Conservation (phyloP, 1,139 yeast genomes). For the Hyphopichia fennica region DNA sequence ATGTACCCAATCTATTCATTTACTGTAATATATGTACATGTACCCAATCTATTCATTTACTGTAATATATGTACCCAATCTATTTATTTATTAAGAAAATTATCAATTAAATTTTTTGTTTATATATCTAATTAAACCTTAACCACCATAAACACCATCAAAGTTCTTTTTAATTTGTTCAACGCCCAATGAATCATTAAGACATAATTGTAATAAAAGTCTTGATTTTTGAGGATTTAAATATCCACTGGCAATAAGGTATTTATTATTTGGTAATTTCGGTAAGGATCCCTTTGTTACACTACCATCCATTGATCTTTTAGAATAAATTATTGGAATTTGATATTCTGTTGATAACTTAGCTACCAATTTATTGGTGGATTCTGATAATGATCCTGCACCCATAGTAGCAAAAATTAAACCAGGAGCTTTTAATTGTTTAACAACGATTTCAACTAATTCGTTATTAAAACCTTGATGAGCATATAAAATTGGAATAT, state of each 20-base stretch:
- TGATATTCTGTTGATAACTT: conserved; percentile 27
- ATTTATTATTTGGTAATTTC: conserved; percentile 2
- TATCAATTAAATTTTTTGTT: too few relatives aligned
- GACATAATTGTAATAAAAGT: conserved; percentile 58
- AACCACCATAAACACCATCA: conserved; percentile 35
- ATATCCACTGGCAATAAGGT: conserved; percentile 57
- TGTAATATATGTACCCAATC: too few relatives aligned
- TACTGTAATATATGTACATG: too few relatives aligned
- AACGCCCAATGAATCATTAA: conserved; percentile 41
- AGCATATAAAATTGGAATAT: conserved; percentile 55
- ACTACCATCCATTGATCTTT: conserved; percentile 63
- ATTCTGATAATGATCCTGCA: conserved; percentile 62
- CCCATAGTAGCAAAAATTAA: conserved; percentile 70
- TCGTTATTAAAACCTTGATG: conserved; percentile 60
- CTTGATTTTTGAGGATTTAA: conserved; percentile 69
- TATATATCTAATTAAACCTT: neutral
- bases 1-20: neutral
- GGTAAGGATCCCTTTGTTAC: conserved; percentile 5
- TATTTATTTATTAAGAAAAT: too few relatives aligned
- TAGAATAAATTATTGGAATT: conserved; percentile 62
- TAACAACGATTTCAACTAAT: conserved; percentile 44
- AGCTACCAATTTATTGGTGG: conserved; percentile 44
- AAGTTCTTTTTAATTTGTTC: conserved; percentile 48
- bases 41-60: too few relatives aligned
- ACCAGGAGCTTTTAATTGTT: conserved; percentile 48